Evolutionary conservation across 2,329 filamentous ascomycete genomes (phyloP), one percentile per base, ranked within the genome.

Genomic region (Verticillium nubilum): DNA sequence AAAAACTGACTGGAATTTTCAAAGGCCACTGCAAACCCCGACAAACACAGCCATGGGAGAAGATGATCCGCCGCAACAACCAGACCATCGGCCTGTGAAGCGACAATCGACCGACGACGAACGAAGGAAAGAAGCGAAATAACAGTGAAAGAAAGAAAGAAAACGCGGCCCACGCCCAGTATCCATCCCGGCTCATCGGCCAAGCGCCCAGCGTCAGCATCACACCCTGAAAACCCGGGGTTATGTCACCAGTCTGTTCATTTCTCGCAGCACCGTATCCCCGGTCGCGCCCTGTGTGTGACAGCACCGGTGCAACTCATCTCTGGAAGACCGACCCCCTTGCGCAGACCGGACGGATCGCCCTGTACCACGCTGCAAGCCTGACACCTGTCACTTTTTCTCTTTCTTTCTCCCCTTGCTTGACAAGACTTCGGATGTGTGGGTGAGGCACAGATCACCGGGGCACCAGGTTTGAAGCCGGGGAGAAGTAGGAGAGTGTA

Each of bases 21-120:
- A n/a, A n/a, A 74, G 72, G 72, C 55, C 70, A 74, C 66, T 75
- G 73, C 68, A 74, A 71, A 59, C 73, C 73, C 3, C 70, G 70
- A 50, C 65, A 68, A 19, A 67, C 69, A 28, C 69, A 72, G 13
- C 64, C 68, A 1, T 75, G 73, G 73, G 71, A 73, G 60, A 70
- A 70, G 63, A 65, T 73, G 59, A 74, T 74, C 66, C 71, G 69
- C 63, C 72, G 70, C 62, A 65, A 69, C 62, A 71, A 68, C 63
- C 64, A 69, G 59, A 58, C 62, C 27, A 57, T 64, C 53, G 55
- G 61, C 26, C 56, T 63, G 33, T 64, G 57, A 52, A 50, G 15
- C 27, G 6, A 5, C 37, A 5, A 12, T 7, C n/a, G 5, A 50
- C 12, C 15, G 15, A 28, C 23, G 25, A 27, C n/a, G 13, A n/a